Evolutionary conservation across 192 early-diverging fungal species (phyloP).

Genomic region (Pilobolus umbonatus): DNA sequence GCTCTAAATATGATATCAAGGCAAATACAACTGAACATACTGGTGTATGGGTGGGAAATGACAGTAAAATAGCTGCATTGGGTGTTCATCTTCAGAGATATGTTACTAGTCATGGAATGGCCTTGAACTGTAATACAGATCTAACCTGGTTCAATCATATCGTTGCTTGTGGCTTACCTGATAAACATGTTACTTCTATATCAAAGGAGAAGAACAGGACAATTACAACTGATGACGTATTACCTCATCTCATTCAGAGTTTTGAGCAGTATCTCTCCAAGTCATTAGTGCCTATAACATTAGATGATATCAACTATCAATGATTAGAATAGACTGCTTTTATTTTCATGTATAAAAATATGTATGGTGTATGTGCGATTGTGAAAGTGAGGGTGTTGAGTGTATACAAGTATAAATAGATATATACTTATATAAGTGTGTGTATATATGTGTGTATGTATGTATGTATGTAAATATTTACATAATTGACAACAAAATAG

Average conservation of each 20-base stretch:
- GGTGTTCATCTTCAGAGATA: conserved; percentile 85
- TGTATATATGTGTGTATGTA: too few relatives aligned
- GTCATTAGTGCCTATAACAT: conserved; percentile 1
- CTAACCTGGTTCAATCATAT: conserved; percentile 86
- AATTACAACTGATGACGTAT: conserved; percentile 40
- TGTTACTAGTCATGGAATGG: conserved; percentile 90
- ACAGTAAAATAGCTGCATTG: conserved; percentile 89
- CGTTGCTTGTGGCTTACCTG: conserved; percentile 82
- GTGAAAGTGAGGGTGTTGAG: too few relatives aligned
- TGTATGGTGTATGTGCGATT: background rate
- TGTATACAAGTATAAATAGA: background rate
- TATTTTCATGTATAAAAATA: background rate
- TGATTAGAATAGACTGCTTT: background rate
- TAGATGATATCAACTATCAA: background rate
- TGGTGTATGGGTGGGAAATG: conserved; percentile 85
- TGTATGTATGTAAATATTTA: too few relatives aligned
- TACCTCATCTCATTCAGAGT: conserved; percentile 43
- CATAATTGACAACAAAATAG: too few relatives aligned
- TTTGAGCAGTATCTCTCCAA: conserved; percentile 16
- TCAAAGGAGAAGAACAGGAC: conserved; percentile 34
- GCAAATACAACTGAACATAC: conserved; percentile 71
- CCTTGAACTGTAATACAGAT: conserved; percentile 90
- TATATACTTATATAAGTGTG: background rate
- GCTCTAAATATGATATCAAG: conserved; percentile 56
- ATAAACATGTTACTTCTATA: conserved; percentile 76